Conservation (phyloP, 2,329 filamentous ascomycete genomes). For the Phaeosphaeriaceae sp. region DNA sequence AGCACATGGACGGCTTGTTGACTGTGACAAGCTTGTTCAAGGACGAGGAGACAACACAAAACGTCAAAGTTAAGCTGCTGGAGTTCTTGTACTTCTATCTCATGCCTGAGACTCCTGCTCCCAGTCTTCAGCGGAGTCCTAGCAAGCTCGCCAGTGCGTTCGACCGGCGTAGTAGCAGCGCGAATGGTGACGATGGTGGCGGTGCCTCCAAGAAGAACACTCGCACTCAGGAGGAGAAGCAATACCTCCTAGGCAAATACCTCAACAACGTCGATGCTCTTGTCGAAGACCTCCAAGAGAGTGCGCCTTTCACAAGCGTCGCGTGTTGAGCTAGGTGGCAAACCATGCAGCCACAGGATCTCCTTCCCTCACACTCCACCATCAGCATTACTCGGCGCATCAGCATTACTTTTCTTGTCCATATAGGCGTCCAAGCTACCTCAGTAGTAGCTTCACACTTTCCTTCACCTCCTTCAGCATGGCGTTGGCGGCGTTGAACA, state of each 20-base stretch:
- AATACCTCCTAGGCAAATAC: conserved; percentile 76
- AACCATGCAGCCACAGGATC: not conserved
- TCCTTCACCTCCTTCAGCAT: conserved; percentile 28
- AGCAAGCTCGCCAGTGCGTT: conserved; percentile 42
- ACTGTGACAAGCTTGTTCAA: conserved; percentile 95
- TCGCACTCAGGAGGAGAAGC: conserved; percentile 81
- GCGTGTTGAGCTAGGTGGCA: conserved; percentile 22
- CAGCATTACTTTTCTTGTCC: conserved; percentile 17
- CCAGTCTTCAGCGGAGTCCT: conserved; percentile 43
- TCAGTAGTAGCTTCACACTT: conserved; percentile 11
- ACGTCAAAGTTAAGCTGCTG: conserved; percentile 94
- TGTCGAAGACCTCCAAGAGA: conserved; percentile 82
- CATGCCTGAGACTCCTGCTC: conserved; percentile 80
- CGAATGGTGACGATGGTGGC: conserved; percentile 34
- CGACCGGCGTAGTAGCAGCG: conserved; percentile 40
- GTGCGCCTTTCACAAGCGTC: conserved; percentile 62
- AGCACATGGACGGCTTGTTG: conserved; percentile 87
- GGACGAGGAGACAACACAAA: conserved; percentile 79
- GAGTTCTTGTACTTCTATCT: conserved; percentile 99
- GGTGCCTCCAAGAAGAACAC: conserved; percentile 44
- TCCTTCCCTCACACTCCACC: not conserved
- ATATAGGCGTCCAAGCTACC: conserved; percentile 6
- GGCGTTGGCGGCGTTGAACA: conserved; percentile 32
- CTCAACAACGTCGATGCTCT: conserved; percentile 81
- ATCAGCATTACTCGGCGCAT: conserved; percentile 19